Evolutionary conservation across 805 yeast species (phyloP).

Genomic region (Candida manassasensis): DNA sequence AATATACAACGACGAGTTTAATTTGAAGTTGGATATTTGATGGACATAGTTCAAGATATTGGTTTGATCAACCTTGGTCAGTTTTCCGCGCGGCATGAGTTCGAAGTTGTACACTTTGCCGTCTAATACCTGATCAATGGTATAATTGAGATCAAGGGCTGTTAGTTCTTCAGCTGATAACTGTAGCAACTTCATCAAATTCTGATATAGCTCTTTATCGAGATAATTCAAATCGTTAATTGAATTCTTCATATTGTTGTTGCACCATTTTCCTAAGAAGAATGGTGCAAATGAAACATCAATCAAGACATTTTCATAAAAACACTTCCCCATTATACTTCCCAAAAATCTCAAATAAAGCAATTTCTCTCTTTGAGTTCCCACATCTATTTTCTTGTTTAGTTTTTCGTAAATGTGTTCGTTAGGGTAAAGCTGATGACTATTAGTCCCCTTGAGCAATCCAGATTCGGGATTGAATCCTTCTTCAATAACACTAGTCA

Average conservation of each 20-base stretch:
- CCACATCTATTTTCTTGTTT: constrained; percentile 26
- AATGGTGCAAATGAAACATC: constrained; percentile 85
- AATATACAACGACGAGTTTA: constrained; percentile 55
- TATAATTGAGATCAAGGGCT: constrained; percentile 61
- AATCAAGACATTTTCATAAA: constrained; percentile 75
- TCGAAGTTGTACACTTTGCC: constrained; percentile 43
- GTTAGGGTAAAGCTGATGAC: constrained; percentile 71
- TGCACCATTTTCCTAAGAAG: constrained; percentile 66
- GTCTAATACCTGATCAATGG: constrained; percentile 48
- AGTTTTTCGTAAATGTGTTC: constrained; percentile 44
- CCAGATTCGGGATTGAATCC: constrained; percentile 48
- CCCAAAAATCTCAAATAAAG: constrained; percentile 63
- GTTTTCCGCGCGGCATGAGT: constrained; percentile 52
- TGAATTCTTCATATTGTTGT: constrained; percentile 44
- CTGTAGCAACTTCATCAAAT: constrained; percentile 55
- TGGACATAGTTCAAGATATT: constrained; percentile 74
- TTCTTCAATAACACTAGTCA: constrained; percentile 66
- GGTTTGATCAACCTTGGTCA: constrained; percentile 48
- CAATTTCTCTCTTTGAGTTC: constrained; percentile 21
- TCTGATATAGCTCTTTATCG: constrained; percentile 63
- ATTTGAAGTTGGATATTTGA: constrained; percentile 70
- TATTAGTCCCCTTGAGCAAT: constrained; percentile 39
- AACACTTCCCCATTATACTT: constrained; percentile 79
- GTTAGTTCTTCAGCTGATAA: constrained; percentile 55
- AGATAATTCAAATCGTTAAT: constrained; percentile 74